Base-by-base conservation (phyloP, 2,329 filamentous ascomycete genomes). In the Tolypocladium guangdongense region DNA sequence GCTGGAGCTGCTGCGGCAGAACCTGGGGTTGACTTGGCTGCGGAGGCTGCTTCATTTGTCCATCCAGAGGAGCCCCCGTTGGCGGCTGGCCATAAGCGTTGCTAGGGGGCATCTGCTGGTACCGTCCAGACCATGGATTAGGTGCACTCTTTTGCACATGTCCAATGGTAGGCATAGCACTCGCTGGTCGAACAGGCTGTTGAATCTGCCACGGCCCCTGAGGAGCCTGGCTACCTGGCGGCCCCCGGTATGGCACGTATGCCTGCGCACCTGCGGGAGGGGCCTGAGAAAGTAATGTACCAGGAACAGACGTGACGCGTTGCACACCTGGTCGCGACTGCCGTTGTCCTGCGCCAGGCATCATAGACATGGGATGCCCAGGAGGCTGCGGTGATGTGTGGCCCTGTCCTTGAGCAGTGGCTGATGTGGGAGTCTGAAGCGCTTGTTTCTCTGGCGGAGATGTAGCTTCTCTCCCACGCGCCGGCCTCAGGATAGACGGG, bases 401-500 rank as follows among this genome's bases (percentile, higher is more conserved):
- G 1, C 24, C 41, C 7, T 30, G 22, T 18, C 47, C 22, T 12
- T 14, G 32, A 4, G 6, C n/a, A 30, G 24, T n/a, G 7, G 14
- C 32, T 6, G 20, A 5, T 4, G 18, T 20, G 38, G 52, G 47
- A 33, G 10, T 16, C 24, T 43, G 47, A 3, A 51, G 43, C 2
- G 30, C 46, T 14, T 49, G 53, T 27, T 52, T 46, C 41, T 39
- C 51, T 38, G 51, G 54, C 2, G 30, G 16, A 33, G 18, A 33
- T 20, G 27, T 24, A 22, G 37, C 38, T 22, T 7, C 30, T 33
- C 43, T 54, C 30, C 55, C 58, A 10, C 55, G 57, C 16, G 54
- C 58, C 18, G 59, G 59, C 37, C 50, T 52, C 8, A 60, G 51
- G n/a, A 59, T 46, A 32, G 57, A 60, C 14, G 59, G 57, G 36